Percentiles rank a stretch among this genome's conserved stretches.
Conservation (phyloP, 345 rosid genomes). For the Eucalyptus tenuipes region DNA sequence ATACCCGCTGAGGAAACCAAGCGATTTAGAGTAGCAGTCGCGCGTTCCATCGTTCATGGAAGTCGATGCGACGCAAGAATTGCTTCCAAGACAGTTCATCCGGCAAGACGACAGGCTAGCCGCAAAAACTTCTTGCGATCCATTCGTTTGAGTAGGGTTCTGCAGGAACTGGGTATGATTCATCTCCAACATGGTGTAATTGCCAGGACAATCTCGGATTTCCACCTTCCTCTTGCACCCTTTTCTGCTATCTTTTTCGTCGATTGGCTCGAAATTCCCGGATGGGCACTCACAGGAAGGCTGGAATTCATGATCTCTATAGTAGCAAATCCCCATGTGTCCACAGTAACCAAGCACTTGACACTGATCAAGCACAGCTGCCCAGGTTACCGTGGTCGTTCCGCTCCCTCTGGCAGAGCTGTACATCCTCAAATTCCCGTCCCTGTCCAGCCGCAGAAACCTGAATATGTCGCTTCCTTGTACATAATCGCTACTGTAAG, state of each 20-base stretch:
- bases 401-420: conserved; percentile 22
- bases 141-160: conserved; percentile 4
- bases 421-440: conserved; percentile 58
- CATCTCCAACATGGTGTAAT: conserved; percentile 35
- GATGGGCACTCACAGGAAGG: conserved; percentile 59
- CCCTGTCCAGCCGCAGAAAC: conserved; percentile 40
- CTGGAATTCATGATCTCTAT: conserved; percentile 6
- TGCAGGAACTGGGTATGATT: conserved; percentile 42
- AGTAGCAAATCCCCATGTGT: conserved; percentile 48
- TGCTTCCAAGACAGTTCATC: conserved; percentile 30
- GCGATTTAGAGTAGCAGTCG: conserved; percentile 27
- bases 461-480: conserved; percentile 37
- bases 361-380: conserved; percentile 56
- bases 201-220: conserved; percentile 36
- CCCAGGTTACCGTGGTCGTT: conserved; percentile 17
- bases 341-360: conserved; percentile 59
- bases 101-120: conserved; percentile 44
- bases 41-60: conserved; percentile 52
- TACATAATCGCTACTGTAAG: conserved; percentile 45
- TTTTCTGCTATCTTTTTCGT: conserved; percentile 26
- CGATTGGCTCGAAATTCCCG: conserved; percentile 41
- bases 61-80: conserved; percentile 43
- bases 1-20: conserved; percentile 30
- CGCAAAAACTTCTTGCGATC: conserved; percentile 16
- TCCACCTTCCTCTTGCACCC: conserved; percentile 56